Evolutionary conservation across 345 rosid genomes (phyloP), one percentile per base, ranked within the genome.

Genomic region (Litchi chinensis): DNA sequence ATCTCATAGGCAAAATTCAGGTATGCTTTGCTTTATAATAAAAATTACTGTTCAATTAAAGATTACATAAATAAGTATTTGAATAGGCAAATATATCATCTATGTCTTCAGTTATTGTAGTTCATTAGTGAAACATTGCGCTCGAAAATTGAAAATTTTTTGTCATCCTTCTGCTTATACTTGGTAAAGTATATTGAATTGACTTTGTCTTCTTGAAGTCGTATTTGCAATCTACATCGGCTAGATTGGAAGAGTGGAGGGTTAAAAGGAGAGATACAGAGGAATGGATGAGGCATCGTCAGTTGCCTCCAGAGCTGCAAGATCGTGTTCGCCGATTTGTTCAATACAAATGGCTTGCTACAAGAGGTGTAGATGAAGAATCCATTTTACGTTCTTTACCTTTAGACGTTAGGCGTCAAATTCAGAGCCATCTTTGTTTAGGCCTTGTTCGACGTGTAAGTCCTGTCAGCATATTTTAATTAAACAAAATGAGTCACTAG

Each of bases 271-370:
- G 93, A 83, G 98, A 94, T 76, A 93, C 97, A 10, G 98, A 94
- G 79, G 98, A 94, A 83, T 94, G 98, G 98, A 94, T 94, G 96
- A 89, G 93, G 83, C 98, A 93, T 73, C 90, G 98, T 7, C 98
- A 90, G 64, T 84, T 94, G 82, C 98, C 98, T 44, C 82, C 79
- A 11, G 92, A 93, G 62, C 78, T 93, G 73, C 95, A 90, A 78
- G 94, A 91, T 56, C 92, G 98, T 37, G 93, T 93, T 13, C 92
- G 97, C 77, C 89, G 87, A 11, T 94, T 91, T 48, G 93, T 91
- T 71, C 97, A 94, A 62, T 90, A 89, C 84, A 90, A 93, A 85
- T 94, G 97, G 96, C 75, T 90, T 59, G 90, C 94, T 37, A 93
- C 95, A 4, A 88, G 97, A 79, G 98, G 97, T 48, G 97, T 91